Base-by-base conservation (phyloP, 1,139 yeast species). In the Candida tropicalis region DNA sequence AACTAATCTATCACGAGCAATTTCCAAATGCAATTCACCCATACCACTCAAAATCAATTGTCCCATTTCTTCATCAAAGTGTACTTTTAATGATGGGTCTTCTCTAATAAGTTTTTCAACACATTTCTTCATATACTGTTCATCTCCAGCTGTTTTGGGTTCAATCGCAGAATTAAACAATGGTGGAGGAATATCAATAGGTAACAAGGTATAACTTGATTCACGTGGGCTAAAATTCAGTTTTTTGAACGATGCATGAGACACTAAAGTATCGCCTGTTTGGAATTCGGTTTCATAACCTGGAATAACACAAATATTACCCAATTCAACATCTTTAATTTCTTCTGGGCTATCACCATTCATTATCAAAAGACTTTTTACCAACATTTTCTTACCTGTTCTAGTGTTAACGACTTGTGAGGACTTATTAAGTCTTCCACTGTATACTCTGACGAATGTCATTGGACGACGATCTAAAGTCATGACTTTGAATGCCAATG, bases 1-100 rank as follows among this genome's bases (percentile, higher is more conserved):
- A 16, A 84, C 67, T 40, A 93, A 73, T 45, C 97, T 72, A 53
- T 89, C 95, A 42, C 77, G 75, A 2, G 95, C 87, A 52, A 93
- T 90, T 53, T 93, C 98, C 42, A 93, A 73, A 63, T 93, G 99
- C 41, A 93, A 70, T 57, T 90, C 97, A 13, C 98, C 99, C 97
- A 93, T 90, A 3, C 99, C 99, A 41, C 96, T 82, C 27, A 93
- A 63, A 23, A 90, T 73, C 0, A 90, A 83, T 63, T 93, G 97
- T 0, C 96, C 97, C 45, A 87, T 72, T 48, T 91, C 97, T 50
- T 87, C 96, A 57, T 93, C 97, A 41, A 44, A 46, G 22, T 52
- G 50, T 1, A 65, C 65, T 29, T 56, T 51, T 34, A 65, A 52
- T 2, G 70, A 65, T 8, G 62, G 75, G 39, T 63, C 99, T 60